These are phyloP conservation scores for Aquilaria sinensis DNA, from an alignment of 345 rosid genomes.

Conservation along the genomic window DNA sequence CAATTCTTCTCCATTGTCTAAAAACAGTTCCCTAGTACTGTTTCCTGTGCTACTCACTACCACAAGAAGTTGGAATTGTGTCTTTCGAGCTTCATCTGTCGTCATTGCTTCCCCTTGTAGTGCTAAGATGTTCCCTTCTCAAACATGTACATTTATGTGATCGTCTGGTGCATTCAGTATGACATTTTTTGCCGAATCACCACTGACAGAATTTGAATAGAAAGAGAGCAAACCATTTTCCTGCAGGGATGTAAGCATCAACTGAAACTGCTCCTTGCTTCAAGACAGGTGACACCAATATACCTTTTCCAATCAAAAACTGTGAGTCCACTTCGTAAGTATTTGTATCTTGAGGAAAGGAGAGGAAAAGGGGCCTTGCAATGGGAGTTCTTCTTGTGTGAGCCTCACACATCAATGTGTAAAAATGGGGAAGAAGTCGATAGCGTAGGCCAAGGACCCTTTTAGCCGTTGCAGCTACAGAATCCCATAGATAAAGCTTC, in stretches of 20 bases:
- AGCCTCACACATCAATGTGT: constrained; percentile 66
- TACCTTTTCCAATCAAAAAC: constrained; percentile 52
- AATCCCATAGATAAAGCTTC: constrained; percentile 77
- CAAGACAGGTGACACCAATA: constrained; percentile 58
- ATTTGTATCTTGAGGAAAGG: constrained; percentile 45
- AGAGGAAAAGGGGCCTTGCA: constrained; percentile 72
- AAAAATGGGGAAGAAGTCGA: constrained; percentile 55
- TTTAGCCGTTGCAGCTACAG: constrained; percentile 58
- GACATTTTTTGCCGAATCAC: constrained; percentile 25
- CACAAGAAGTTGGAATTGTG: constrained; percentile 46
- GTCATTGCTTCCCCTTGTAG: constrained; percentile 75
- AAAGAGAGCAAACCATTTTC: constrained; percentile 70
- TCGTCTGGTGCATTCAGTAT: constrained; percentile 48
- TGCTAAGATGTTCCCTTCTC: constrained; percentile 56
- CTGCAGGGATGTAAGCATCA: constrained; percentile 55
- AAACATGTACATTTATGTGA: constrained; percentile 52
- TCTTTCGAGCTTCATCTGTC: constrained; percentile 40
- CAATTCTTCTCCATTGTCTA: constrained; percentile 55
- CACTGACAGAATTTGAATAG: constrained; percentile 32
- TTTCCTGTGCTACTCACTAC: constrained; percentile 33
- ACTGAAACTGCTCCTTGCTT: constrained; percentile 27
- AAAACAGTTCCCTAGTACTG: constrained; percentile 44
- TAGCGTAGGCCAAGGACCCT: constrained; percentile 66
- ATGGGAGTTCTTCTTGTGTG: constrained; percentile 53
- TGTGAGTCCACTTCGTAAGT: constrained; percentile 47